Evolutionary conservation across 2,329 filamentous ascomycete genomes (phyloP).

Genomic region (Beauveria caledonica): DNA sequence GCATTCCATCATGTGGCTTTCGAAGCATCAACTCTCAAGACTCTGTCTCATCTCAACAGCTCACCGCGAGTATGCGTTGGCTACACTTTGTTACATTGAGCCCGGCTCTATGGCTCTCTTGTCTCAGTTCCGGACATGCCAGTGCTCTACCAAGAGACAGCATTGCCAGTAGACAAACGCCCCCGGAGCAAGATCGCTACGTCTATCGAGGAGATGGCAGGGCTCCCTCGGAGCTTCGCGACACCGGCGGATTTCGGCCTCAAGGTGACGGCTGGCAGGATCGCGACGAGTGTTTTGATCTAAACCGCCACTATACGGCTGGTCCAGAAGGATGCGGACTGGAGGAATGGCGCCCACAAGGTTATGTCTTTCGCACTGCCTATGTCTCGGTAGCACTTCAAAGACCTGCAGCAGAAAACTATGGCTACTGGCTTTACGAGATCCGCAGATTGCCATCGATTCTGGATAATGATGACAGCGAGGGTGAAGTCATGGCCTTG

Average conservation of each 20-base stretch:
- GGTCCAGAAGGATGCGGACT: slow-evolving; percentile 7
- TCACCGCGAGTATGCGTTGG: background rate
- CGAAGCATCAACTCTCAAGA: background rate
- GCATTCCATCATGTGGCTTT: background rate
- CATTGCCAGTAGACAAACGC: background rate
- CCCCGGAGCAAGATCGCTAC: background rate
- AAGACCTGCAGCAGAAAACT: background rate
- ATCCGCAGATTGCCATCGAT: slow-evolving; percentile 11
- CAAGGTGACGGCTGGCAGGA: slow-evolving; percentile 4
- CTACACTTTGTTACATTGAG: background rate
- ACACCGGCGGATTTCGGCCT: slow-evolving; percentile 5
- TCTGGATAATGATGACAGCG: slow-evolving; percentile 2
- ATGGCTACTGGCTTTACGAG: slow-evolving; percentile 11
- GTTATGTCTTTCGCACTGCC: background rate
- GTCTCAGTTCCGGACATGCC: background rate
- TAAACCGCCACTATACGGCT: background rate
- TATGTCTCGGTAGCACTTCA: background rate
- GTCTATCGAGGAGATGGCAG: slow-evolving; percentile 12
- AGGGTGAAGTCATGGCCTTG: slow-evolving; percentile 7
- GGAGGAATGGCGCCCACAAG: background rate
- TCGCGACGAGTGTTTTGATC: background rate
- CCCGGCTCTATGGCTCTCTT: background rate
- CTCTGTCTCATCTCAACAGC: background rate
- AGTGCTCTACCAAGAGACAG: background rate
- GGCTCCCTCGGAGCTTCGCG: background rate